These are phyloP conservation scores for Houttuynia cordata DNA, from an alignment of 164 flowering plant genomes.

Conservation along the genomic window DNA sequence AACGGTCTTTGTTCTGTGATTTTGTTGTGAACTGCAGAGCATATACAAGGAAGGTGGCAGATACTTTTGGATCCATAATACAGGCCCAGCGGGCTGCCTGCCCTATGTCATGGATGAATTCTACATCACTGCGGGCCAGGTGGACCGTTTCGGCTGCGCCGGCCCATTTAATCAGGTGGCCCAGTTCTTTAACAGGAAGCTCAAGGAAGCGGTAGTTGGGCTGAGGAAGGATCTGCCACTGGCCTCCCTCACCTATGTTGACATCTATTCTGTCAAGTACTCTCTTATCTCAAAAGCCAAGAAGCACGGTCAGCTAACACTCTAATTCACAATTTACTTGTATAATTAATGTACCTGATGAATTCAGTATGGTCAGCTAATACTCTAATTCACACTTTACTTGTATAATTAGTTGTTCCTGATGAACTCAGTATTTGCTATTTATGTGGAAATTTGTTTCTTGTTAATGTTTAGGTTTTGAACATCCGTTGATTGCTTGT, in stretches of 20 bases:
- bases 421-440: too few species aligned
- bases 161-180: slow-evolving; percentile 32
- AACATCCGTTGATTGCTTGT: slow-evolving; percentile 42
- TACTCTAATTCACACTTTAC: too few species aligned
- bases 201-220: slow-evolving; percentile 26
- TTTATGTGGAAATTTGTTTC: too few species aligned
- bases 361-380: too few species aligned
- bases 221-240: slow-evolving; percentile 27
- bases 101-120: slow-evolving; percentile 24
- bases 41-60: slow-evolving; percentile 36
- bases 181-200: slow-evolving; percentile 25
- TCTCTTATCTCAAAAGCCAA: slow-evolving; percentile 31
- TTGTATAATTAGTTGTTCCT: too few species aligned
- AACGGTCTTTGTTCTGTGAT: too few species aligned
- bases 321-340: too few species aligned
- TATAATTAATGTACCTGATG: too few species aligned
- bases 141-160: slow-evolving; percentile 37
- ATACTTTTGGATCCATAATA: slow-evolving; percentile 52
- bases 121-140: slow-evolving; percentile 14
- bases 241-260: slow-evolving; percentile 43
- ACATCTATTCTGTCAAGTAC: slow-evolving; percentile 38
- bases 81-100: slow-evolving; percentile 49
- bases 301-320: slow-evolving; percentile 21
- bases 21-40: slow-evolving; percentile 17
- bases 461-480: slow-evolving; percentile 28